phyloP scores from a whole-genome alignment of 176 grass and related monocot species.

The Saccharum spontaneum region DNA sequence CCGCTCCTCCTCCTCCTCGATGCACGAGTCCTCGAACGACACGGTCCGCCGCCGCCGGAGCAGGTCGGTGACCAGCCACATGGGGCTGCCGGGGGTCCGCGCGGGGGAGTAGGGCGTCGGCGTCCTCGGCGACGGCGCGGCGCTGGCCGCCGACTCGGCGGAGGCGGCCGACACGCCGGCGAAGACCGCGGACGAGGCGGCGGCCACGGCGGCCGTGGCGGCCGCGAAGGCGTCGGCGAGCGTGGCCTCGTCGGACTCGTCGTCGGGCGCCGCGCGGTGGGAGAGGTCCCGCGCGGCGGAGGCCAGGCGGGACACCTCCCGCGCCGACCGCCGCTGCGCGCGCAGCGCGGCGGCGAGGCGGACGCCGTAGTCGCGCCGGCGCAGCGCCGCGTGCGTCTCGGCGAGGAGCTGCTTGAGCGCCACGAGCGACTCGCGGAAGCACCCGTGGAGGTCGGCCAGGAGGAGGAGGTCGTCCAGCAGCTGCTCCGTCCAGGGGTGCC shows the following conservation, averaged over 20 bases:
- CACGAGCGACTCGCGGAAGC: conserved; percentile 52
- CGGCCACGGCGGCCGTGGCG: conserved; percentile 35
- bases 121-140: conserved; percentile 32
- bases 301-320: conserved; percentile 37
- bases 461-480: conserved; percentile 63
- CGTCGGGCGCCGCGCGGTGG: conserved; percentile 23
- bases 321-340: conserved; percentile 46
- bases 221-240: conserved; percentile 43
- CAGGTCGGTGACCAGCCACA: conserved; percentile 68
- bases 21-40: conserved; percentile 46
- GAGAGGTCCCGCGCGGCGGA: conserved; percentile 46
- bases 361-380: conserved; percentile 32
- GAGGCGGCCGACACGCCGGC: conserved; percentile 44
- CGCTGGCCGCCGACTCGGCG: conserved; percentile 53
- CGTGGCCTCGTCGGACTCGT: conserved; percentile 44
- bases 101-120: conserved; percentile 51
- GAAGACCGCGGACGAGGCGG: conserved; percentile 50
- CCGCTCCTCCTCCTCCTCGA: conserved; percentile 68
- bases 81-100: conserved; percentile 31
- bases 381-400: conserved; percentile 50
- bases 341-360: conserved; percentile 52
- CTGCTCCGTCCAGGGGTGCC: conserved; percentile 47
- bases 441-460: conserved; percentile 51
- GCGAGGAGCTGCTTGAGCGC: conserved; percentile 42
- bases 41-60: conserved; percentile 49